Evolutionary conservation across 768 basidiomycete genomes (phyloP).

Genomic region (Termitomyces sp.): DNA sequence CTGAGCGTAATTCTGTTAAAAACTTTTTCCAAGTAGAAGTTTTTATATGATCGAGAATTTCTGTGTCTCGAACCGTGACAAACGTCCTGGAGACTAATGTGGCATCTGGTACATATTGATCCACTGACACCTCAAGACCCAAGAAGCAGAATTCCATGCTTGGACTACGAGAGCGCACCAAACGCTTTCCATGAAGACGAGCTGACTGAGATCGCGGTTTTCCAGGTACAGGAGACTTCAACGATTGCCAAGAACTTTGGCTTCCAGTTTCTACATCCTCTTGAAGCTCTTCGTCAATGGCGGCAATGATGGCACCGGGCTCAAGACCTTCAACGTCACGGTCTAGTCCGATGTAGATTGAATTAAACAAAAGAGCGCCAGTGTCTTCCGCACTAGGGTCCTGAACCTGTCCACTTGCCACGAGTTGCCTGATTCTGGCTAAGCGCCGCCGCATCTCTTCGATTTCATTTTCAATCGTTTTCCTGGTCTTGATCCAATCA

Average conservation of each 20-base stretch:
- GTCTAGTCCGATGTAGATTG: slow-evolving; percentile 88
- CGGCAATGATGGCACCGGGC: slow-evolving; percentile 73
- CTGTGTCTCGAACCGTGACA: slow-evolving; percentile 64
- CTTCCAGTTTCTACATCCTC: slow-evolving; percentile 70
- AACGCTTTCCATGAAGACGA: slow-evolving; percentile 49
- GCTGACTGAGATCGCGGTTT: slow-evolving; percentile 34
- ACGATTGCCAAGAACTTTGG: slow-evolving; percentile 88
- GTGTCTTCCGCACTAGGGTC: slow-evolving; percentile 72
- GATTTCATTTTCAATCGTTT: slow-evolving; percentile 81
- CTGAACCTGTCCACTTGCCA: slow-evolving; percentile 84
- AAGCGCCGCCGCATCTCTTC: slow-evolving; percentile 84
- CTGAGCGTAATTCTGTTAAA: slow-evolving; percentile 77
- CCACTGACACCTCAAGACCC: slow-evolving; percentile 60
- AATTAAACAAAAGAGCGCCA: slow-evolving; percentile 84
- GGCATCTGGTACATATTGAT: slow-evolving; percentile 53
- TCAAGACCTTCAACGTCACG: slow-evolving; percentile 72
- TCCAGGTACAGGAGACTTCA: slow-evolving; percentile 46
- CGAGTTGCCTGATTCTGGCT: slow-evolving; percentile 85
- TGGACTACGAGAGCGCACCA: slow-evolving; percentile 70
- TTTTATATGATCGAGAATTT: slow-evolving; percentile 96
- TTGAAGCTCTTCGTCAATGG: slow-evolving; percentile 87
- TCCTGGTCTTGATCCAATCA: slow-evolving; percentile 86
- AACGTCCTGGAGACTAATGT: slow-evolving; percentile 61
- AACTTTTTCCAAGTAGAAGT: slow-evolving; percentile 99
- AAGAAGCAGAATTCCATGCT: slow-evolving; percentile 81